Base-by-base conservation (phyloP, 352 stramenopile genomes). In the Phytopythium vexans region DNA sequence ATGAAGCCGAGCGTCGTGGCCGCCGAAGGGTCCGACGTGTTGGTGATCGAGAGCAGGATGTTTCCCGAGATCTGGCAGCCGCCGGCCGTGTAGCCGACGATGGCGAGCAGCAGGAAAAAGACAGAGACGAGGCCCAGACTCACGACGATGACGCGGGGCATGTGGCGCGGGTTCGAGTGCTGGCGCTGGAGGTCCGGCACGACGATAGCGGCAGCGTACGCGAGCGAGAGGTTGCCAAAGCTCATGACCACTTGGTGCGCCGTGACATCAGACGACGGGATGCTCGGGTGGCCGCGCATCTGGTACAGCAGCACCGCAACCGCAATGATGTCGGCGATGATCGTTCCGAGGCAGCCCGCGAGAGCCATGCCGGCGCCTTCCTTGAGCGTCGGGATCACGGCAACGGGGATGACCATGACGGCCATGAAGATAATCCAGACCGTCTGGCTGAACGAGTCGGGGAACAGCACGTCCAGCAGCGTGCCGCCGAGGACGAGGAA, bases 401-500 rank as follows among this genome's bases (percentile, higher is more conserved):
- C 60, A 14, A 58, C 56, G 9, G 54, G 54, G 36, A 68, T 52
- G 7, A 63, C 55, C 3, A 58, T 68, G 36, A 68, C 52, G n/a
- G 60, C 54, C 60, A 62, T 63, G 54, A 68, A 68, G 44, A 63
- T 12, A 16, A 68, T 68, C 60, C 60, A 68, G 46, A 60, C 63
- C 31, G 58, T 56, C 44, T 68, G 54, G 50, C 52, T 64, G 43
- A 71, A 71, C 21, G 60, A 52, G 45, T 59, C 64, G n/a, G 67
- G 67, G 55, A 76, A 76, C 35, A 76, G 55, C 50, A 64, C 51
- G 42, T 70, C 61, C 3, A 70, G 57, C 10, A 74, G 43, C 8
- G 58, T 67, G 31, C 66, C 66, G 10, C 66, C 64, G 16, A 75
- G 62, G 50, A 74, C 66, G 37, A 74, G 58, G 57, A 74, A 74